Percentiles rank a stretch among this genome's conserved stretches.
Evolutionary conservation across 176 grass and related monocot genomes (phyloP).

Genomic region (Oryza punctata): DNA sequence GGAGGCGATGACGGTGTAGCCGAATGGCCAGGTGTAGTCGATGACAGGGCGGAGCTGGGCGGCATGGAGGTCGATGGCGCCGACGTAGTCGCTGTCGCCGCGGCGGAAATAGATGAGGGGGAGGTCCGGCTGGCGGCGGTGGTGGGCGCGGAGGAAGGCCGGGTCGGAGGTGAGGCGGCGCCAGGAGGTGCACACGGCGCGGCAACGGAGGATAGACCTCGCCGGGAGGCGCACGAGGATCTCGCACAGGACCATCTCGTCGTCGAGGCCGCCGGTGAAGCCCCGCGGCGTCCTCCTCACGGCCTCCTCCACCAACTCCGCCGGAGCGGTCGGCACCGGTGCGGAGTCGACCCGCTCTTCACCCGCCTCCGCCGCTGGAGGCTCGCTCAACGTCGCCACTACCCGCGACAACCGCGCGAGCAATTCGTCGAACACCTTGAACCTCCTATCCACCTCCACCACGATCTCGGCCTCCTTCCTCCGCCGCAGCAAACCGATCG

Average conservation of each 20-base stretch:
- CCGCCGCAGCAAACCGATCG: constrained; percentile 31
- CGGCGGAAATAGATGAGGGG: not conserved
- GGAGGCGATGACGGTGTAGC: not conserved
- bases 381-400: not conserved
- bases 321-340: too few species aligned
- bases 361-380: too few species aligned
- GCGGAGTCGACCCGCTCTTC: not conserved
- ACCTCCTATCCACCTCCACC: constrained; percentile 48
- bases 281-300: not conserved
- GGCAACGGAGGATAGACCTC: not conserved
- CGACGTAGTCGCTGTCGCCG: not conserved
- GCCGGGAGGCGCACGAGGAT: not conserved
- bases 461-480: constrained; percentile 49
- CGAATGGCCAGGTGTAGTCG: not conserved
- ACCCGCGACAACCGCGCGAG: constrained; percentile 46
- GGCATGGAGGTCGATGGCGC: not conserved
- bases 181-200: not conserved
- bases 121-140: not conserved
- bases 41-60: not conserved
- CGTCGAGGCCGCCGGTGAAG: not conserved
- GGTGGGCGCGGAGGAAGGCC: not conserved
- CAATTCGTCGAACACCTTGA: constrained; percentile 55
- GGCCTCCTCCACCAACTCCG: not conserved
- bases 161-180: not conserved
- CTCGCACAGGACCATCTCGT: constrained; percentile 1